Base-by-base conservation (phyloP, 1,139 yeast genomes). In the Debaryomyces sp. region DNA sequence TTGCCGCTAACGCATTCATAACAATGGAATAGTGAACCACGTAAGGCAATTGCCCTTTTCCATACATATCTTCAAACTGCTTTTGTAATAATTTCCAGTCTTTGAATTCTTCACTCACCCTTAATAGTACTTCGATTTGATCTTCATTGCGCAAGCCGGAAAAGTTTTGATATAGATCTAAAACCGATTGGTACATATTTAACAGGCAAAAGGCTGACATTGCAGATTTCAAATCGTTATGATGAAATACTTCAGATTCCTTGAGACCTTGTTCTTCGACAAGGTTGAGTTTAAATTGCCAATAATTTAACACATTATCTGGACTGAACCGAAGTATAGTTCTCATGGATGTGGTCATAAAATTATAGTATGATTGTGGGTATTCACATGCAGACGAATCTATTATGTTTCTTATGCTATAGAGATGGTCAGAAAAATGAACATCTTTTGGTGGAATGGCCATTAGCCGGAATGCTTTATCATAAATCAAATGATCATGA, bases 1-100 rank as follows among this genome's bases (percentile, higher is more conserved):
- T 66, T 8, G 66, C 60, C 0, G 89, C 83, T 51, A 89, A 69
- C 0, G 90, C 84, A 47, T 73, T 68, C 81, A 90, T 82, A 5
- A 87, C 83, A 32, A 83, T 76, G 4, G 81, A 76, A 60, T 87
- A 88, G 60, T 87, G 91, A 5, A 70, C 61, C 12, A 79, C 67
- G 43, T 77, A 77, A 0, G 91, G 88, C 22, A 80, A 64, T 38
- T 79, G 71, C 1, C 84, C 85, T 23, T 75, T 68, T 1, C 85
- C 85, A 53, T 82, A 79, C 63, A 87, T 70, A 2, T 73, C 75
- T 53, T 87, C 89, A 59, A 89, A 85, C 44, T 82, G 78, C n/a
- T 68, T 58, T 60, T 85, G 87, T 51, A 89, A 70, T 5, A 77
- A 68, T 26, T 68, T 67, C 87, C 91, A 87, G 54, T 84, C 81